Evolutionary conservation across 441 rosid species (phyloP), one percentile per base, ranked within the genome.

Genomic region (Erodium moschatum): DNA sequence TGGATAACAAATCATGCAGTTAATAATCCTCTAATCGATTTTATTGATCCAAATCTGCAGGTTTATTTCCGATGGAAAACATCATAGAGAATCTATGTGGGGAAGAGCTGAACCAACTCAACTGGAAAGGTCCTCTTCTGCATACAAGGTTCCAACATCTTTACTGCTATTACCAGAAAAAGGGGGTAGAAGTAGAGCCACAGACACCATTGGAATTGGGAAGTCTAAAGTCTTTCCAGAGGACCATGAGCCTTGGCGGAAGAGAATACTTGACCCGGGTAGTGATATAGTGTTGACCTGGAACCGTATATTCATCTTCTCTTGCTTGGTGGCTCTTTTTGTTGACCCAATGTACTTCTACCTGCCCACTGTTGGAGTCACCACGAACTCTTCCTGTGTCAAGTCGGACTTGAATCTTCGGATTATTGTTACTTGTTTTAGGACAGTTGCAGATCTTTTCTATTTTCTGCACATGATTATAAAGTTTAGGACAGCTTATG

Each of bases 401-500:
- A 85, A 71, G 73, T 85, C 89, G n/a, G 96, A 92, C 77, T 72
- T 69, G 35, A 79, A 69, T 21, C 74, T 89, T 66, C 80, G 86
- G 56, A 81, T 84, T 48, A 83, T 79, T 20, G 92, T 86, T 38
- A 92, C 97, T 13, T 83, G 85, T 78, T 84, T 86, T 70, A 82
- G 95, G 68, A 89, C 97, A 0, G 66, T 86, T 69, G 96, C 98
- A 0, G 97, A 93, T 81, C 86, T 93, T 46, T 89, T 93, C 76
- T 93, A 93, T 79, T 67, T 89, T 73, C 74, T 90, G 46, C 98
- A 90, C 77, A 83, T 90, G 81, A 71, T 93, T 65, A 80, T 93
- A 64, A 89, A 90, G 80, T 91, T 93, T 69, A 85, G 98, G 75
- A 93, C 98, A 0, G 98, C 95, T 73, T 93, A 83, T 69, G 76